Conservation (phyloP, 2,329 filamentous ascomycete species). For the Xylariaceae sp. region DNA sequence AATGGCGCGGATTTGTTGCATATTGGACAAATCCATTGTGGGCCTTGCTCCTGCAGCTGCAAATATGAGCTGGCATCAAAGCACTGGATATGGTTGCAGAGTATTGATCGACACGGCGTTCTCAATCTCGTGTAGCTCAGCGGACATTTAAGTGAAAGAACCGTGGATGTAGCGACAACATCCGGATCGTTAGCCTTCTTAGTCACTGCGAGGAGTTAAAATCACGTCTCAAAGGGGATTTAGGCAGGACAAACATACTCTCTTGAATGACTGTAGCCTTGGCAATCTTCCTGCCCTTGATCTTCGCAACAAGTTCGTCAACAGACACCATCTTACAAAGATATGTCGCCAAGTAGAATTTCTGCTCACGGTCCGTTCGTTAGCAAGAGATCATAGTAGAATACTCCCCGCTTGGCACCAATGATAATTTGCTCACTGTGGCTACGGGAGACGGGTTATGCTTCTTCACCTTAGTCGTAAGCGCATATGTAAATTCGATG, state of each 20-base stretch:
- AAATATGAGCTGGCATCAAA: constrained; percentile 94
- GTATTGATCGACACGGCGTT: constrained; percentile 77
- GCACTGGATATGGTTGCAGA: constrained; percentile 90
- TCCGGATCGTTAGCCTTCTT: constrained; percentile 85
- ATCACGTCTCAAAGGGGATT: not conserved
- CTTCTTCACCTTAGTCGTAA: constrained; percentile 79
- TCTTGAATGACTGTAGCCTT: constrained; percentile 84
- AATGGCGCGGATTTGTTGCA: constrained; percentile 86
- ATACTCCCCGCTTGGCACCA: constrained; percentile 27
- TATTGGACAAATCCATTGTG: constrained; percentile 94
- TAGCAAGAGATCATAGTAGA: constrained; percentile 19
- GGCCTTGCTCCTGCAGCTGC: constrained; percentile 92
- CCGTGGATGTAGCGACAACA: constrained; percentile 84
- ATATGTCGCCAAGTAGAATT: constrained; percentile 74
- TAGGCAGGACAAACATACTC: constrained; percentile 61
- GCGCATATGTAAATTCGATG: constrained; percentile 86
- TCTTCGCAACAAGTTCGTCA: constrained; percentile 70
- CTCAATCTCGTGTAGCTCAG: constrained; percentile 83
- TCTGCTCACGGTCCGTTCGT: constrained; percentile 54
- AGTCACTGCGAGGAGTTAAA: constrained; percentile 63
- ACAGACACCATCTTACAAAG: constrained; percentile 77
- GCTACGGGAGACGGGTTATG: constrained; percentile 29
- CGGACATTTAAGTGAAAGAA: constrained; percentile 91
- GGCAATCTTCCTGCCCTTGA: constrained; percentile 74
- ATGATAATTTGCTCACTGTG: constrained; percentile 38